Evolutionary conservation across 1,139 yeast genomes (phyloP), one percentile per base, ranked within the genome.

Genomic region (Eremothecium cymbalariae): DNA sequence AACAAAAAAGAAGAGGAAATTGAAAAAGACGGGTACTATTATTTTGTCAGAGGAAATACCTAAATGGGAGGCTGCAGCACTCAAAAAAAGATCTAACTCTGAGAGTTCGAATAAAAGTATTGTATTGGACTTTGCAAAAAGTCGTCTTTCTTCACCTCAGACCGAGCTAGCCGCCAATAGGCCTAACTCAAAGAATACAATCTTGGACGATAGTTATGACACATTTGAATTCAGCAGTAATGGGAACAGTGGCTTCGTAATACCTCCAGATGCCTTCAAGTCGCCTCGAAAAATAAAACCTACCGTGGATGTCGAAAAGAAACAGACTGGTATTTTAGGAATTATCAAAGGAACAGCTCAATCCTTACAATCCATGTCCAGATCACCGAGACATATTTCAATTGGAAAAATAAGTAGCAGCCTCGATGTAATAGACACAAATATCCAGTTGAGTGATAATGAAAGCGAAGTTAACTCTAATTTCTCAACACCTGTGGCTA

Each of bases 191-290:
- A 18, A 26, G 15, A 50, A 51, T 35, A 43, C 38, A 27, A 40
- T 55, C 8, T 29, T 55, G 15, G 60, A 55, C 31, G 57, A 55
- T 30, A 53, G 56, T 31, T 43, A 44, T 18, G 60, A 53, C 35
- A 55, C 51, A 6, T 45, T 54, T 27, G 48, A 56, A 23, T 55
- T 53, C 25, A 51, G 52, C 36, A 44, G 45, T 6, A 47, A 50
- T 17, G 59, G 59, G 1, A 45, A 49, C 31, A 51, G 51, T 28
- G 41, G 46, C 2, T 55, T 55, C 35, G 46, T 50, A n/a, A 50
- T 55, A 19, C 58, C 57, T 9, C 33, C 36, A 12, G 37, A 34
- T 14, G 43, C 38, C 3, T 31, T 40, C 17, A 31, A 32, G 4
- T 16, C 29, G 6, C 38, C 25, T 3, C 13, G 15, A 11, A 28